These are phyloP conservation scores for Candida cerambycidarum DNA, from an alignment of 805 yeast species.

Conservation along the genomic window DNA sequence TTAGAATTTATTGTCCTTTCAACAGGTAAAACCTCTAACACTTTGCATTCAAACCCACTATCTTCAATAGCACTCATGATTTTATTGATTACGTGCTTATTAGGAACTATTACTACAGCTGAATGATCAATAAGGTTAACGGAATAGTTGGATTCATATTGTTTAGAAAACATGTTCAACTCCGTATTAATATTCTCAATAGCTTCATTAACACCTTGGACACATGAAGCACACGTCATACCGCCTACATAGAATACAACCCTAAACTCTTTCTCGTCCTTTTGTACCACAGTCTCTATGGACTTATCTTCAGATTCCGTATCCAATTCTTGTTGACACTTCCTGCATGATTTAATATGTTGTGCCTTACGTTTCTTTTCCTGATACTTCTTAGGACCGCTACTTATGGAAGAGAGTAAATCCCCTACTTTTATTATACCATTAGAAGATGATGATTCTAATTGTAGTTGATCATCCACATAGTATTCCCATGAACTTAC, in stretches of 20 bases:
- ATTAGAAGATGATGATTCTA: slow-evolving; percentile 13
- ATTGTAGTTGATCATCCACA: slow-evolving; percentile 17
- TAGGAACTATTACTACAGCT: slow-evolving; percentile 53
- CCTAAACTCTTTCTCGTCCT: slow-evolving; percentile 28
- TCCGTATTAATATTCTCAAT: slow-evolving; percentile 23
- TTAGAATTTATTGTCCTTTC: slow-evolving; percentile 47
- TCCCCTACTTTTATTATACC: slow-evolving; percentile 10
- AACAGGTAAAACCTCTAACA: slow-evolving; percentile 61
- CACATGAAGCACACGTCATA: slow-evolving; percentile 44
- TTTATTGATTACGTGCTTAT: slow-evolving; percentile 45
- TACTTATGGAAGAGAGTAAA: slow-evolving; percentile 10
- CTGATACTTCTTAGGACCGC: slow-evolving; percentile 18
- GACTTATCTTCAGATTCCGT: slow-evolving; percentile 14
- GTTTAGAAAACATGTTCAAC: slow-evolving; percentile 9
- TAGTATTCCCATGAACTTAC: slow-evolving; percentile 35
- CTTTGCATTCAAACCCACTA: slow-evolving; percentile 44
- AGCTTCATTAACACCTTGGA: slow-evolving; percentile 26
- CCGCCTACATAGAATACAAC: slow-evolving; percentile 56
- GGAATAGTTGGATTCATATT: slow-evolving; percentile 36
- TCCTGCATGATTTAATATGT: slow-evolving; percentile 44
- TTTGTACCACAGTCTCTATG: slow-evolving; percentile 27
- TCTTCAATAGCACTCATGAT: slow-evolving; percentile 28
- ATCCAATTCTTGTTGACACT: slow-evolving; percentile 32
- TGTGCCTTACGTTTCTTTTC: slow-evolving; percentile 16
- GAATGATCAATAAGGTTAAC: slow-evolving; percentile 54